These are phyloP conservation scores for Stylosanthes scabra DNA, from an alignment of 331 rosid genomes.

Conservation along the genomic window DNA sequence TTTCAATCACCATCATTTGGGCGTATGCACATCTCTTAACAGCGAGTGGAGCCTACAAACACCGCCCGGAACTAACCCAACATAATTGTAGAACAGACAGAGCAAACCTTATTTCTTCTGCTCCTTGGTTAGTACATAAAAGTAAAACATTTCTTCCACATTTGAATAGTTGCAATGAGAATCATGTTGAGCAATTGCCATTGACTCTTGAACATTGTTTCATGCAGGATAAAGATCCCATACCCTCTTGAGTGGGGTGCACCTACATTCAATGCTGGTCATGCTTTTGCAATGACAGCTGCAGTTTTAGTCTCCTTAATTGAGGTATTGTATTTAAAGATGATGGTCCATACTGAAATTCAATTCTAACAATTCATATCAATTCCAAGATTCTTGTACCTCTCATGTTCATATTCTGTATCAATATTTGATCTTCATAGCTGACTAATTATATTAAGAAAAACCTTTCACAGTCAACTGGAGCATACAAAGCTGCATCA, in stretches of 20 bases:
- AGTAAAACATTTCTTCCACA: constrained; percentile 5
- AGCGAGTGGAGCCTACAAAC: constrained; percentile 92
- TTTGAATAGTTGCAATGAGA: neutral
- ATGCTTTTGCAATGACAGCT: constrained; percentile 97
- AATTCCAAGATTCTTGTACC: too few species aligned
- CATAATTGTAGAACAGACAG: constrained; percentile 85
- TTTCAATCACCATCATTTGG: constrained; percentile 91
- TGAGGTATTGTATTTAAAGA: constrained; percentile 61
- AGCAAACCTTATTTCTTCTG: constrained; percentile 93
- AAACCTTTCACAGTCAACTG: constrained; percentile 76
- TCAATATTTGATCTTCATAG: neutral
- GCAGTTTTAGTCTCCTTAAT: constrained; percentile 94
- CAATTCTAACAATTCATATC: neutral
- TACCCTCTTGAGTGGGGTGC: constrained; percentile 99
- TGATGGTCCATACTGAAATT: constrained; percentile 2
- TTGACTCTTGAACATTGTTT: constrained; percentile 36
- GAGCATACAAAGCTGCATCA: constrained; percentile 96
- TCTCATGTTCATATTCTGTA: too few species aligned
- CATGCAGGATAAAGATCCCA: constrained; percentile 88
- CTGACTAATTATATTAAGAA: neutral
- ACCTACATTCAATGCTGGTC: constrained; percentile 94
- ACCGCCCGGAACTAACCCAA: constrained; percentile 80
- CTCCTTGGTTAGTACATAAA: constrained; percentile 83
- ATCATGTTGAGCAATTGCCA: constrained; percentile 8
- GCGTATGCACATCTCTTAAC: constrained; percentile 99